Conservation (phyloP, 495 filamentous ascomycete genomes). For the Neurospora sublineolata region DNA sequence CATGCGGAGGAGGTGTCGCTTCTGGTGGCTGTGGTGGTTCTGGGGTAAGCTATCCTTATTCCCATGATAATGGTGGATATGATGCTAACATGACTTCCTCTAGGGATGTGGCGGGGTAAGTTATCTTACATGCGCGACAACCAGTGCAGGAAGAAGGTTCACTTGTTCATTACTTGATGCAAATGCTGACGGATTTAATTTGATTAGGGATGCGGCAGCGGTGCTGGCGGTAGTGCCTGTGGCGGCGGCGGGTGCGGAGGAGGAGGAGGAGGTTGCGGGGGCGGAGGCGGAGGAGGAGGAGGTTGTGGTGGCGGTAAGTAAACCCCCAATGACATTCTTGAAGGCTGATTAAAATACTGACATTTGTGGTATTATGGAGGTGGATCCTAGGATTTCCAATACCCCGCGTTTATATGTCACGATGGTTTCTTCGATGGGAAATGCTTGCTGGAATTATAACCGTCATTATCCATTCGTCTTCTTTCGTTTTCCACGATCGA, state of each 20-base stretch:
- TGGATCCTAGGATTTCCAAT: background rate
- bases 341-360: background rate
- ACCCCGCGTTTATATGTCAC: background rate
- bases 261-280: constrained; percentile 25
- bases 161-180: background rate
- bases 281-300: background rate
- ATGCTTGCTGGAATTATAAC: background rate
- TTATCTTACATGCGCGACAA: background rate
- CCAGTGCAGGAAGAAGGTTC: background rate
- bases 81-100: background rate
- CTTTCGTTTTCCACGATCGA: background rate
- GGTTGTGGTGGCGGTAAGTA: background rate
- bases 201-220: constrained; percentile 37
- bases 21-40: constrained; percentile 24
- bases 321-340: background rate
- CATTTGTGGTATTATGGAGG: background rate
- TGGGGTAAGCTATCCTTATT: constrained; percentile 1
- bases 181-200: constrained; percentile 11
- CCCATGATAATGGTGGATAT: background rate
- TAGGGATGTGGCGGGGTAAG: constrained; percentile 7
- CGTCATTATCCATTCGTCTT: background rate
- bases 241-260: constrained; percentile 35
- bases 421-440: background rate
- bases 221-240: constrained; percentile 40
- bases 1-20: constrained; percentile 24